phyloP scores from a whole-genome alignment of 2,329 filamentous ascomycete species.

The Aureobasidium pullulans region DNA sequence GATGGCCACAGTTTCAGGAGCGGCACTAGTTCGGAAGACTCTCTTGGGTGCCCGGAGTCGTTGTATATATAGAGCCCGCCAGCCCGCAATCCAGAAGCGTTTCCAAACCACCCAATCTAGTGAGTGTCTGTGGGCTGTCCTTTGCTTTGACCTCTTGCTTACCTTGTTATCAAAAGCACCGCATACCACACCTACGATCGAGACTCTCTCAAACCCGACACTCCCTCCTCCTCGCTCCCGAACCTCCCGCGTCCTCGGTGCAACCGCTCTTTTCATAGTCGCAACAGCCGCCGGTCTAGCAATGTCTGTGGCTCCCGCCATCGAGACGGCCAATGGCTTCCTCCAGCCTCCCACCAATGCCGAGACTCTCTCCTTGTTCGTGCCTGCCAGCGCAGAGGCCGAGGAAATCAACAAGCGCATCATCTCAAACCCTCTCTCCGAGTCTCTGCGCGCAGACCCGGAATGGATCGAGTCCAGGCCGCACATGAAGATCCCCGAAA shows the following conservation, averaged over 20 bases:
- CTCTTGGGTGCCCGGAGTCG: neutral
- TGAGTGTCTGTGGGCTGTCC: neutral
- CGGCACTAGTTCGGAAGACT: slow-evolving; percentile 2
- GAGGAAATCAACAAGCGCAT: slow-evolving; percentile 64
- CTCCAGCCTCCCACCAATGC: slow-evolving; percentile 57
- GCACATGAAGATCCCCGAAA: slow-evolving; percentile 73
- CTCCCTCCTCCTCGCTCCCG: slow-evolving; percentile 17
- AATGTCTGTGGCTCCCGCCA: slow-evolving; percentile 49
- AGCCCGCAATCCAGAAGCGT: slow-evolving; percentile 11
- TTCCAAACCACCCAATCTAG: slow-evolving; percentile 3
- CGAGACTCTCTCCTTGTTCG: slow-evolving; percentile 63
- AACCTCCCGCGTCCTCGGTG: slow-evolving; percentile 34
- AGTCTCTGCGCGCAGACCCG: slow-evolving; percentile 58
- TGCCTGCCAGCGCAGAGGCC: slow-evolving; percentile 45
- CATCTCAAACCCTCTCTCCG: slow-evolving; percentile 64
- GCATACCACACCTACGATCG: neutral
- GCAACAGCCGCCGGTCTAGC: slow-evolving; percentile 48
- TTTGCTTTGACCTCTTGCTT: neutral
- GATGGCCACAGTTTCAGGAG: neutral
- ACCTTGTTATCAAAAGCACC: neutral
- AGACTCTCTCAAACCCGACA: neutral
- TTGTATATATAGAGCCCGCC: slow-evolving; percentile 7
- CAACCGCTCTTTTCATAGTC: slow-evolving; percentile 41
- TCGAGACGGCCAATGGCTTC: slow-evolving; percentile 43
- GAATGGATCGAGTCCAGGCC: slow-evolving; percentile 71